These are phyloP conservation scores for Chaetomium cochliodes DNA, from an alignment of 495 filamentous ascomycete genomes.

Conservation along the genomic window DNA sequence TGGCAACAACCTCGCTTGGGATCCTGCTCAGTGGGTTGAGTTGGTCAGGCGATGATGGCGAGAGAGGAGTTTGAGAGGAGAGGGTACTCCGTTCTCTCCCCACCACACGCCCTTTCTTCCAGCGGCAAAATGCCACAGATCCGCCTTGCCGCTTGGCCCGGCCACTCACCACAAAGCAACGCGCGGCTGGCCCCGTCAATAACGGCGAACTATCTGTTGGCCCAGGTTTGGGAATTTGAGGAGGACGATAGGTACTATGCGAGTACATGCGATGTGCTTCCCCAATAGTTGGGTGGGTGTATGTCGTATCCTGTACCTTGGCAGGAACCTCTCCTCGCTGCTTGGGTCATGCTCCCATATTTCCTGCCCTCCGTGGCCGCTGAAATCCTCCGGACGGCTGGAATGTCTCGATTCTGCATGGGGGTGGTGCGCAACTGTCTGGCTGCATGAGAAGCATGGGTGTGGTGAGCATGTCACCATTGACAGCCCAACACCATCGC, in stretches of 20 bases:
- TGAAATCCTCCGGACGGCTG: background rate
- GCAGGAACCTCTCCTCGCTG: background rate
- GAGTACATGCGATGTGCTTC: background rate
- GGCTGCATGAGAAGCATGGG: background rate
- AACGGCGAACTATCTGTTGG: background rate
- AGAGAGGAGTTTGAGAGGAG: no score
- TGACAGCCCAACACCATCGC: background rate
- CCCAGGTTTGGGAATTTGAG: background rate
- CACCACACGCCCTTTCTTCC: conserved; percentile 4
- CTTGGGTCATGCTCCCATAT: background rate
- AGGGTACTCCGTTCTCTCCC: background rate
- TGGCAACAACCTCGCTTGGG: background rate
- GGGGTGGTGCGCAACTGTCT: background rate
- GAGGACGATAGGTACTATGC: background rate
- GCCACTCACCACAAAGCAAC: conserved; percentile 1
- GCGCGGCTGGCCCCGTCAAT: conserved; percentile 2
- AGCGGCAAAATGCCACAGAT: conserved; percentile 11
- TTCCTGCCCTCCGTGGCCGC: background rate
- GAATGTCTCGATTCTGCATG: background rate
- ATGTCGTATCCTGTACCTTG: conserved; percentile 3
- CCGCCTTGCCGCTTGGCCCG: background rate
- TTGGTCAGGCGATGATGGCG: background rate
- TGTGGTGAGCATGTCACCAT: background rate
- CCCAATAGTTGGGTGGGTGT: background rate
- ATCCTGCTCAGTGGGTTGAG: background rate